These are phyloP conservation scores for Firmiana major DNA, from an alignment of 345 rosid species.

Conservation along the genomic window DNA sequence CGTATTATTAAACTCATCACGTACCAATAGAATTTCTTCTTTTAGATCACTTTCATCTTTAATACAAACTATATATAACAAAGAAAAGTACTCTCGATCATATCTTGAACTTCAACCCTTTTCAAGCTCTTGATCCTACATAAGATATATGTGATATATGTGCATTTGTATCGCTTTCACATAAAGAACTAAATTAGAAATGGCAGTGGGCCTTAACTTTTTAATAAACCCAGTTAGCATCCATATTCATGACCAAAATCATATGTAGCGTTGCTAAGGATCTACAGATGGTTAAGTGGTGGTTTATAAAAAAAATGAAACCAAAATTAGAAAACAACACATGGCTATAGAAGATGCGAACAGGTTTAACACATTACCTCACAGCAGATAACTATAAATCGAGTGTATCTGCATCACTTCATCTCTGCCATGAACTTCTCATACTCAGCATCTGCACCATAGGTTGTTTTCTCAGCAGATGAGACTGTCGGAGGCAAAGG, in stretches of 20 bases:
- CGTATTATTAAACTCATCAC: neutral
- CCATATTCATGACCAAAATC: neutral
- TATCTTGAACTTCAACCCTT: neutral
- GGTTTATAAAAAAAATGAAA: constrained; percentile 5
- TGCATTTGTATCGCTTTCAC: neutral
- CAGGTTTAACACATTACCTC: constrained; percentile 46
- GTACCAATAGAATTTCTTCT: neutral
- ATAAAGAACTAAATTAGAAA: neutral
- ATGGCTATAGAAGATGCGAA: neutral
- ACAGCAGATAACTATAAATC: constrained; percentile 12
- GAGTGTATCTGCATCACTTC: constrained; percentile 49
- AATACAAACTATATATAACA: neutral
- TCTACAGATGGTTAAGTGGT: neutral
- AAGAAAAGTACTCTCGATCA: neutral
- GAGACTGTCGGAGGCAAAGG: constrained; percentile 45
- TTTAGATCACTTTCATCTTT: neutral
- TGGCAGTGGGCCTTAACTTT: neutral
- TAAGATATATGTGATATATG: neutral
- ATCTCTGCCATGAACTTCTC: constrained; percentile 98
- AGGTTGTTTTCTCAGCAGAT: constrained; percentile 50
- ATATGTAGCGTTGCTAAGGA: neutral
- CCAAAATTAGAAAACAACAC: neutral
- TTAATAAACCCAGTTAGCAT: neutral
- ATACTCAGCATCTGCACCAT: constrained; percentile 82
- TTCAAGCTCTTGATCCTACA: neutral